A percentile compares a stretch with the other conserved stretches of the same genome.
Evolutionary conservation across 192 early-diverging fungal species (phyloP).

Genomic region (Entophlyctis helioformis): DNA sequence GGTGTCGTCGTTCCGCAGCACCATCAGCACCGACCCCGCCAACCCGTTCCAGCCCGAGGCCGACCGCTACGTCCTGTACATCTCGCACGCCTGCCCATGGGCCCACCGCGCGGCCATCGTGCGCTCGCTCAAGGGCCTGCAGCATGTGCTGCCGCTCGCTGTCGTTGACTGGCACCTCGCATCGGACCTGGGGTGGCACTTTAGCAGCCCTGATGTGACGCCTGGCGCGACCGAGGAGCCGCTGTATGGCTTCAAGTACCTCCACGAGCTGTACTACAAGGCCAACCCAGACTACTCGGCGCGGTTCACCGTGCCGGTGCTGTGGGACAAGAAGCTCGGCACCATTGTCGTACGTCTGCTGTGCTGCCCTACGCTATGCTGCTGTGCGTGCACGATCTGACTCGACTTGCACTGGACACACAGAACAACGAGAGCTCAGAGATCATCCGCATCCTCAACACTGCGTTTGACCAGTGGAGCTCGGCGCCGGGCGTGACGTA

Average conservation of each 20-base stretch:
- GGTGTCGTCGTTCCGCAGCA: conserved; percentile 30
- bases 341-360: no score
- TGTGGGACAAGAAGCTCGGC: conserved; percentile 88
- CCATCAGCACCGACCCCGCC: conserved; percentile 18
- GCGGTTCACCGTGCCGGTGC: conserved; percentile 82
- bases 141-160: conserved; percentile 70
- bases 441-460: conserved; percentile 92
- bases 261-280: conserved; percentile 88
- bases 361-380: no score
- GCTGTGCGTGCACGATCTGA: no score
- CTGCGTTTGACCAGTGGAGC: conserved; percentile 67
- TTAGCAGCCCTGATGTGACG: conserved; percentile 48
- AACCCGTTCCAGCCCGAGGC: conserved; percentile 63
- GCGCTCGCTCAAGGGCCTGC: conserved; percentile 82
- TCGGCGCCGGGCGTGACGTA: conserved; percentile 45
- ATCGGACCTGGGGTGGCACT: conserved; percentile 67
- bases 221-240: conserved; percentile 69
- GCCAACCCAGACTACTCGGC: conserved; percentile 62
- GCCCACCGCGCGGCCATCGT: conserved; percentile 84
- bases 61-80: conserved; percentile 71
- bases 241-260: conserved; percentile 58
- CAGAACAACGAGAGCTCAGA: conserved; percentile 97
- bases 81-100: conserved; percentile 46
- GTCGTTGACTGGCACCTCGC: conserved; percentile 75
- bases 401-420: no score